phyloP scores from a whole-genome alignment of 2,329 filamentous ascomycete species.

The Lecanicillium sp. region DNA sequence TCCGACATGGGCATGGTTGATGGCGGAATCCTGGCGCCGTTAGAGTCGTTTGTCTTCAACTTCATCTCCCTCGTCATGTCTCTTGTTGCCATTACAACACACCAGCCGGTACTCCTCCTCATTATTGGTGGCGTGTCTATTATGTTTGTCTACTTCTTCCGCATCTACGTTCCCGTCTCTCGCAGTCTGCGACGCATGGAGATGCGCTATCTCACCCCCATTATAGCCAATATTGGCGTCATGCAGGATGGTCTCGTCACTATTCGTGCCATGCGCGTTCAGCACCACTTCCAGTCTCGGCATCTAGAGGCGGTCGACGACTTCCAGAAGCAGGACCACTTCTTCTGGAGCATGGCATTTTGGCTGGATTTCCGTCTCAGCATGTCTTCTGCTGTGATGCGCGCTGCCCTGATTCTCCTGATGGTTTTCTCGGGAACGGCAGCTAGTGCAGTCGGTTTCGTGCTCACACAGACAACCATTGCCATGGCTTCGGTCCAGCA shows the following conservation, averaged over 20 bases:
- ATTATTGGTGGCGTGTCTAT: slow-evolving; percentile 62
- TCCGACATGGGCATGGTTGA: slow-evolving; percentile 87
- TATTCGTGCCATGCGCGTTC: slow-evolving; percentile 73
- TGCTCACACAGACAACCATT: slow-evolving; percentile 49
- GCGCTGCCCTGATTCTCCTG: slow-evolving; percentile 64
- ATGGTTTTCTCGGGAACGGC: slow-evolving; percentile 70
- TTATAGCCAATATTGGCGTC: slow-evolving; percentile 90
- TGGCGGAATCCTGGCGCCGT: slow-evolving; percentile 69
- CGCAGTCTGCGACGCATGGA: slow-evolving; percentile 78
- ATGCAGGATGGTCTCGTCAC: slow-evolving; percentile 80
- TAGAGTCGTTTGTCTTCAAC: slow-evolving; percentile 64
- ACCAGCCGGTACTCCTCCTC: slow-evolving; percentile 68
- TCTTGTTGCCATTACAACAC: slow-evolving; percentile 68
- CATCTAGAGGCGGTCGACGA: slow-evolving; percentile 77
- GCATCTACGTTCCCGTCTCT: slow-evolving; percentile 71
- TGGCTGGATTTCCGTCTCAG: slow-evolving; percentile 76
- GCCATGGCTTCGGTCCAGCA: slow-evolving; percentile 31
- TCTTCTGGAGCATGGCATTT: slow-evolving; percentile 83
- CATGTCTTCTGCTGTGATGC: slow-evolving; percentile 56
- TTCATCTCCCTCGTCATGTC: slow-evolving; percentile 65
- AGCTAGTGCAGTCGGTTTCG: slow-evolving; percentile 75
- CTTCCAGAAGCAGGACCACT: slow-evolving; percentile 93
- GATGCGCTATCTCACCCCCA: slow-evolving; percentile 79
- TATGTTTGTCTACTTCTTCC: slow-evolving; percentile 66
- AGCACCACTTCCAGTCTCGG: slow-evolving; percentile 69